Evolutionary conservation across 805 yeast species (phyloP), one percentile per base, ranked within the genome.

Genomic region (Candida mattraensis): DNA sequence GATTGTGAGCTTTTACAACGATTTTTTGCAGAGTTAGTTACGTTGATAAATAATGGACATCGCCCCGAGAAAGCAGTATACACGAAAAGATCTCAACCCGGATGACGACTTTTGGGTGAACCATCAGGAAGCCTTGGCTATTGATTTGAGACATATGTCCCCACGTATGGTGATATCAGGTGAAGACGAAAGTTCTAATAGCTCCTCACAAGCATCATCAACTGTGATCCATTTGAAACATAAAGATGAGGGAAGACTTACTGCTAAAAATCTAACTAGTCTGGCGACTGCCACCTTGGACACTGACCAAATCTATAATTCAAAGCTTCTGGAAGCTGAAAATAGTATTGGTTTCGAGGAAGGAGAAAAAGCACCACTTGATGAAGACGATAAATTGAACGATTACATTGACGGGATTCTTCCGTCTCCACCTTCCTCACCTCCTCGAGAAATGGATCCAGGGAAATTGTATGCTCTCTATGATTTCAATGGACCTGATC

Each of bases 401-500:
- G 59, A 53, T 64, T 70, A 45, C 68, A 67, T 44, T 11, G 69
- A 73, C 36, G 53, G 58, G 39, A 58, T 66, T 30, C 48, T 63
- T 18, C 78, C 83, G 9, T 77, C 84, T 26, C 85, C 87, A n/a
- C 83, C 86, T 5, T 66, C 84, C 12, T 76, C 84, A 12, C 93
- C 94, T 3, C 93, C 94, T 3, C 71, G 74, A 40, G 95, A 86
- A 48, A 62, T 89, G 37, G 88, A 86, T 55, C 95, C 95, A 5
- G 83, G 74, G 33, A 81, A 83, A 53, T 67, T 89, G 18, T 89
- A 89, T 58, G 96, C 96, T 1, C 64, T 89, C 20, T 87, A 83
- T 50, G 88, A 88, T 33, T 91, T 93, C 51, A 72, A 71, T 33
- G 98, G 97, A 1, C 95, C 96, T 5, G 96, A 88, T 54, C 88